Percentiles rank a stretch among this genome's conserved stretches.
Evolutionary conservation across 805 yeast species (phyloP).

Genomic region (Yarrowia phangngaensis): DNA sequence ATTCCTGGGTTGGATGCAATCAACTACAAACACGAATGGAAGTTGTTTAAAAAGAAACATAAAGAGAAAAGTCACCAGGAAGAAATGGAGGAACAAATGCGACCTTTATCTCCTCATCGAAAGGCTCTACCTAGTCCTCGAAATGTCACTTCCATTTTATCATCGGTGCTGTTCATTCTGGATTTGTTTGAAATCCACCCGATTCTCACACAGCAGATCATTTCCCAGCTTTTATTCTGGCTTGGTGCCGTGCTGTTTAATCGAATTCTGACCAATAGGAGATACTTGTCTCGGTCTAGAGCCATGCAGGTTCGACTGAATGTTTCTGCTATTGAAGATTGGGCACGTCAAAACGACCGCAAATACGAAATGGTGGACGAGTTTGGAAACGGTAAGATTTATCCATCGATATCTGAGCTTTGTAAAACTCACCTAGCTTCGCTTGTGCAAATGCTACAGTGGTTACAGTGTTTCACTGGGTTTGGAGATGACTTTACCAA

Average conservation of each 20-base stretch:
- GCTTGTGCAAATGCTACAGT: constrained; percentile 74
- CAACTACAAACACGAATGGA: constrained; percentile 71
- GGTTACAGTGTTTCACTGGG: constrained; percentile 82
- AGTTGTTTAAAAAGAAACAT: constrained; percentile 51
- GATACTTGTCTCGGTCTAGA: constrained; percentile 69
- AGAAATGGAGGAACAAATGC: constrained; percentile 68
- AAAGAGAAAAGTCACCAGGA: constrained; percentile 56
- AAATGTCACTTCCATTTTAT: constrained; percentile 76
- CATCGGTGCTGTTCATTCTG: constrained; percentile 81
- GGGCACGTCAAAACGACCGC: constrained; percentile 73
- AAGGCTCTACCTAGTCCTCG: constrained; percentile 88
- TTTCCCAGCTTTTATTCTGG: constrained; percentile 76
- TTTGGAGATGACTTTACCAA: constrained; percentile 50
- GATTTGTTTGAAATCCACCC: constrained; percentile 79
- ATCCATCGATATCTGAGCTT: constrained; percentile 59
- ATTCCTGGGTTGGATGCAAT: constrained; percentile 78
- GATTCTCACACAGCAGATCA: constrained; percentile 68
- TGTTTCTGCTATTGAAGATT: constrained; percentile 81
- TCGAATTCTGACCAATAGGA: constrained; percentile 60
- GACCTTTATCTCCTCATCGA: constrained; percentile 78
- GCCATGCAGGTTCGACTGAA: constrained; percentile 90
- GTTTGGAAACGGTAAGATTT: constrained; percentile 35
- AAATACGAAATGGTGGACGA: constrained; percentile 42
- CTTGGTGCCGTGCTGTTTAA: constrained; percentile 70
- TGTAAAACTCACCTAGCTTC: constrained; percentile 69